These are phyloP conservation scores for Clarkia xantiana DNA, from an alignment of 345 rosid genomes.

Conservation along the genomic window DNA sequence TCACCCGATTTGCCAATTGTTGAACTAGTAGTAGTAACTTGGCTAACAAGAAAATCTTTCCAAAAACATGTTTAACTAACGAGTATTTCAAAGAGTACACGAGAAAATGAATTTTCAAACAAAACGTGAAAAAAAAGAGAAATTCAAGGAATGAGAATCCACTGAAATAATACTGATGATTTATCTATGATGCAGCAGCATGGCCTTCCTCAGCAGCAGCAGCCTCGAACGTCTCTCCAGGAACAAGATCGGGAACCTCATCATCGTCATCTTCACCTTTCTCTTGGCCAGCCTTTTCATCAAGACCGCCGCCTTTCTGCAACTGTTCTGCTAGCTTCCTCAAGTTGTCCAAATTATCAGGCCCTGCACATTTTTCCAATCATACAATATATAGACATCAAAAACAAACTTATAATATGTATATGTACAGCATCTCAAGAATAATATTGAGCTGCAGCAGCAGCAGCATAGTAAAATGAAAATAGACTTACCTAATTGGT, in stretches of 20 bases:
- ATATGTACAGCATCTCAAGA: no score
- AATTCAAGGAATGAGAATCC: no score
- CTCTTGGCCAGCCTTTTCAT: slow-evolving; percentile 8
- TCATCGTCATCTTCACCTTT: slow-evolving; percentile 34
- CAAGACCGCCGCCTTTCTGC: slow-evolving; percentile 33
- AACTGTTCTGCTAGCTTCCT: slow-evolving; percentile 90
- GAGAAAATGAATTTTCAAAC: no score
- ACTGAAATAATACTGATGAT: no score
- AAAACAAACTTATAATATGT: no score
- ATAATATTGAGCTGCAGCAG: no score
- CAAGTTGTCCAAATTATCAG: slow-evolving; percentile 79
- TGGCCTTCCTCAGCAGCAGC: slow-evolving; percentile 57
- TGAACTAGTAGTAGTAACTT: no score
- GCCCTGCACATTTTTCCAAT: slow-evolving; percentile 31
- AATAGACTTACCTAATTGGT: slow-evolving; percentile 56
- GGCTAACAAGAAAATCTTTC: no score
- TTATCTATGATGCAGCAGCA: slow-evolving; percentile 6
- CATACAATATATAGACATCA: neutral
- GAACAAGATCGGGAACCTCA: slow-evolving; percentile 74
- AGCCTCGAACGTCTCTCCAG: slow-evolving; percentile 72
- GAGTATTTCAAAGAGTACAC: no score
- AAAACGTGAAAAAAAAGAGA: no score
- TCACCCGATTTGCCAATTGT: no score
- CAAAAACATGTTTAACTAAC: no score
- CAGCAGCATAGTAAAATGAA: neutral